These are phyloP conservation scores for Quillaja saponaria DNA, from an alignment of 306 rosid genomes.

Conservation along the genomic window DNA sequence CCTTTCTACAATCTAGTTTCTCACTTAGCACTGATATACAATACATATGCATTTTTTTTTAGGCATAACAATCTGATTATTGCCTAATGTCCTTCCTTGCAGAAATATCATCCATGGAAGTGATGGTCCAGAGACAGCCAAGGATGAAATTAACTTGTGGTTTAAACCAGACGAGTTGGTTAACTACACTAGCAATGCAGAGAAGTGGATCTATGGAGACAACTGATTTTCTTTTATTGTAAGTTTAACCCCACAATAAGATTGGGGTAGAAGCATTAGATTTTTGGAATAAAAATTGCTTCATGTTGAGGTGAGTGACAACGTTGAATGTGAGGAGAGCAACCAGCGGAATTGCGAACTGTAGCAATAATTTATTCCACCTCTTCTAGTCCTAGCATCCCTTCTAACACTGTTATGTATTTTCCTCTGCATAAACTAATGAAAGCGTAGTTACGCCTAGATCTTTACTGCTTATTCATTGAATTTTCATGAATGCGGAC, in stretches of 20 bases:
- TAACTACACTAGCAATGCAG: constrained; percentile 76
- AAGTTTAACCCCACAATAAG: constrained; percentile 18
- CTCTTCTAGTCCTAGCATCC: background rate
- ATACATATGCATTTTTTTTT: constrained; percentile 26
- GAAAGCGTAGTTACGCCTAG: no score
- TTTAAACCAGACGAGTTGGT: constrained; percentile 87
- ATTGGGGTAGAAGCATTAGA: constrained; percentile 21
- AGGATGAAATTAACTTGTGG: constrained; percentile 87
- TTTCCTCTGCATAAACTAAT: no score
- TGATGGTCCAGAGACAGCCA: constrained; percentile 92
- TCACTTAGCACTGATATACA: background rate
- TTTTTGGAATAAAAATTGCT: constrained; percentile 30
- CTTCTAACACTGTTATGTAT: no score
- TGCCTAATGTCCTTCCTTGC: constrained; percentile 11
- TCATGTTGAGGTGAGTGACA: constrained; percentile 24
- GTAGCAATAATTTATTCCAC: constrained; percentile 22
- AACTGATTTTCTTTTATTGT: constrained; percentile 42
- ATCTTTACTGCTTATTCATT: no score
- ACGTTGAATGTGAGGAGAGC: background rate
- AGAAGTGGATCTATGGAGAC: constrained; percentile 84
- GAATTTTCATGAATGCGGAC: no score
- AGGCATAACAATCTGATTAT: constrained; percentile 10
- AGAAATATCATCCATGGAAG: constrained; percentile 98
- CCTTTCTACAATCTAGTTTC: background rate
- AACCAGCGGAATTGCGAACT: background rate